phyloP scores from a whole-genome alignment of 306 rosid genomes.

The Macrotyloma uniflorum region DNA sequence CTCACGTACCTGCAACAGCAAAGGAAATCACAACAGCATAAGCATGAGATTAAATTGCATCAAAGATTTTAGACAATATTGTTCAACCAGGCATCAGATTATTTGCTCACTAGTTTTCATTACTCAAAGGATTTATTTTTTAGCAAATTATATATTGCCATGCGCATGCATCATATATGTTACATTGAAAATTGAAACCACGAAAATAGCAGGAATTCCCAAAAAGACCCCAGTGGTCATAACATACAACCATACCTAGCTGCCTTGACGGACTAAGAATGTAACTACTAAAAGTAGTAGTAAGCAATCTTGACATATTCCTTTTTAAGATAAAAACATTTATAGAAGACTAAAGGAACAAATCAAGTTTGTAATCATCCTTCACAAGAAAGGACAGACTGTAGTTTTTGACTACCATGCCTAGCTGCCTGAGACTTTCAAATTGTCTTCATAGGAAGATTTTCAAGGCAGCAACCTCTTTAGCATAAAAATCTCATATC shows the following conservation, averaged over 20 bases:
- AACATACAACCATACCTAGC: conserved; percentile 19
- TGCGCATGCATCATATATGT: not conserved
- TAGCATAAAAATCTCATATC: conserved; percentile 35
- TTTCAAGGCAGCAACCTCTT: conserved; percentile 40
- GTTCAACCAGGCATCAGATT: conserved; percentile 9
- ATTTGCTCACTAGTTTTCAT: not conserved
- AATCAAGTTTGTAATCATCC: conserved; percentile 22
- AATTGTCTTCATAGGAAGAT: conserved; percentile 31
- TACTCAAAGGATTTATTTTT: not conserved
- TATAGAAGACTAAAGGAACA: conserved; percentile 25
- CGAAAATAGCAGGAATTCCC: not conserved
- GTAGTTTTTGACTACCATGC: conserved; percentile 38
- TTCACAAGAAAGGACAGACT: conserved; percentile 21
- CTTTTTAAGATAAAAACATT: not conserved
- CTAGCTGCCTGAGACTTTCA: conserved; percentile 45
- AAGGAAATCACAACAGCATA: conserved; percentile 27
- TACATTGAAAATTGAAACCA: conserved; percentile 30
- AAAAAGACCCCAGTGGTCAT: not conserved
- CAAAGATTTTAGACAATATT: conserved; percentile 11
- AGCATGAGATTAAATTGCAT: conserved; percentile 17
- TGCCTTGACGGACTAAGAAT: not conserved
- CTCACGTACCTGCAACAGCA: conserved; percentile 81
- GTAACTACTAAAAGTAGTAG: not conserved
- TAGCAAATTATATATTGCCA: conserved; percentile 5
- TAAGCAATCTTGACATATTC: not conserved